Evolutionary conservation across 192 early-diverging fungal genomes (phyloP), one percentile per base, ranked within the genome.

Genomic region (Pilobolus umbonatus): DNA sequence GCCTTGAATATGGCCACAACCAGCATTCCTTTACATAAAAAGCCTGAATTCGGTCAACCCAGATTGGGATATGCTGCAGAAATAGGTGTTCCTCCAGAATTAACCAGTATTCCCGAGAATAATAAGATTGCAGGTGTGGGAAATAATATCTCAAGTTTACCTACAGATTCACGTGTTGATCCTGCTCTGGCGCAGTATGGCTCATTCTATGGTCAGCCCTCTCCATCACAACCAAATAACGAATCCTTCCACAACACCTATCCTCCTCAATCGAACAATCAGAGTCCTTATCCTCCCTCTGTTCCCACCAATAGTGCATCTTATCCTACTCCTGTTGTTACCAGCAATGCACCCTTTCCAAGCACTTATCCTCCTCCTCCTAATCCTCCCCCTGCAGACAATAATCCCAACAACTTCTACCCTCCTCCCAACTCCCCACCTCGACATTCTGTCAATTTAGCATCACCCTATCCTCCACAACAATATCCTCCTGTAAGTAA

Each of bases 1-100:
- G 49, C 67, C 2, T 39, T 69, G 39, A 30, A 63, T 9, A 34
- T 57, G 42, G 61, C 44, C 10, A 47, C 56, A 2, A 55, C 49
- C 0, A 25, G 35, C 22, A 19, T 56, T 4, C 51, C 56, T 35
- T 36, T 65, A 3, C 63, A 64, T 17, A 71, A 71, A 29, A 71
- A 61, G 40, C 61, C 57, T 21, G 42, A 30, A 19, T 67, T 67
- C 60, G 65, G 70, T 17, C 38, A 48, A 30, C 65, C 61, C 10
- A 48, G 55, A 39, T 61, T 48, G 12, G 70, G 65, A 29, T 67
- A 72, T 61, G 64, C 36, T 24, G 69, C 69, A 2, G 64, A 71
- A 57, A 35, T 66, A 29, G 63, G 60, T 30, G 48, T 62, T 2
- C 63, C 64, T 12, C 55, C 69, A 8, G 58, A 61, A 29, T 43